Percentiles rank a stretch among this genome's conserved stretches.
Conservation (phyloP, 352 stramenopile genomes). For the Globisporangium camurandrum region DNA sequence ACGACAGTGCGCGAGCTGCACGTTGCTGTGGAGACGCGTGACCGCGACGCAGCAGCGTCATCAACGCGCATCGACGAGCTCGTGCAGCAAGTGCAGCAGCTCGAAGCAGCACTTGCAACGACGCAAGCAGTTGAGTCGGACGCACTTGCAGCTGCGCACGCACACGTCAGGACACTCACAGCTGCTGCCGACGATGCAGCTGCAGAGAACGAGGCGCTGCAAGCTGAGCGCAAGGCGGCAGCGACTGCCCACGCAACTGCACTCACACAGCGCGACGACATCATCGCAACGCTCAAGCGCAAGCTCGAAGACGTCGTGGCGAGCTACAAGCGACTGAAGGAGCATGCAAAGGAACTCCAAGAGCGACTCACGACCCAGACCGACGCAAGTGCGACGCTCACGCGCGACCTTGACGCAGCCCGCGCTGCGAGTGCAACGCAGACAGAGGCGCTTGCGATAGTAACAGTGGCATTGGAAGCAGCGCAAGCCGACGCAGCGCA, state of each 20-base stretch:
- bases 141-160: slow-evolving; percentile 15
- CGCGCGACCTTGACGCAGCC: slow-evolving; percentile 17
- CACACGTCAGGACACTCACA: slow-evolving; percentile 17
- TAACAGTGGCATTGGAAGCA: slow-evolving; percentile 25
- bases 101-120: slow-evolving; percentile 11
- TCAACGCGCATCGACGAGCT: neutral
- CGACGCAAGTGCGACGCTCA: slow-evolving; percentile 3
- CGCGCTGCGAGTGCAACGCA: slow-evolving; percentile 21
- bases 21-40: neutral
- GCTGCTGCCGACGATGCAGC: slow-evolving; percentile 5
- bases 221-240: slow-evolving; percentile 2
- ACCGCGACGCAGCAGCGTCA: neutral
- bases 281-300: slow-evolving; percentile 42
- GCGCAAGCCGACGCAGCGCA: neutral
- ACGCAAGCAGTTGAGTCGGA: slow-evolving; percentile 14
- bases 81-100: neutral
- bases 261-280: slow-evolving; percentile 29
- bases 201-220: slow-evolving; percentile 14
- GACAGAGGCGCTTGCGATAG: slow-evolving; percentile 19
- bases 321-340: slow-evolving; percentile 56
- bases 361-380: slow-evolving; percentile 27
- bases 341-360: slow-evolving; percentile 34
- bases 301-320: slow-evolving; percentile 56
- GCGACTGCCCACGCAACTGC: neutral
- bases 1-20: neutral